A percentile compares a stretch with the other conserved stretches of the same genome.
phyloP scores from a whole-genome alignment of 2,329 filamentous ascomycete species.

The Ceratocystis lukuohia region DNA sequence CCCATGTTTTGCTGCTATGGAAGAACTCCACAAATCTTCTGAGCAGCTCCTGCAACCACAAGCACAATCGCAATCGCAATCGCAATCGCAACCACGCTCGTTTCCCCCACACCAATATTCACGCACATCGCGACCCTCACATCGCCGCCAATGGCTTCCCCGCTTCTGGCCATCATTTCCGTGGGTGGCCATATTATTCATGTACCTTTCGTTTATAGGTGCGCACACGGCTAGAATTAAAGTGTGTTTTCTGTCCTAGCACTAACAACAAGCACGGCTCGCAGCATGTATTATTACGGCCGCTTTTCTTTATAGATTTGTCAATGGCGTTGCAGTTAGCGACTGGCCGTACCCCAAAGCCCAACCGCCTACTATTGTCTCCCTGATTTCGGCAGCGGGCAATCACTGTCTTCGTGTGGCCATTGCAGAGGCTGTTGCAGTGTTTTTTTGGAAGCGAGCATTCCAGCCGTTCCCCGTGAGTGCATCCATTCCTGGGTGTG shows the following conservation, averaged over 20 bases:
- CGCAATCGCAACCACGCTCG: not conserved
- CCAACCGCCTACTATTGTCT: slow-evolving; percentile 17
- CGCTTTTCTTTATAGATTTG: slow-evolving; percentile 17
- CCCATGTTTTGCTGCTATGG: slow-evolving; percentile 27
- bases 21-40: slow-evolving; percentile 30
- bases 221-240: not conserved
- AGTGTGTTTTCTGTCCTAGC: not conserved
- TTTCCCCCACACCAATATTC: not conserved
- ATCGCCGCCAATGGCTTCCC: slow-evolving; percentile 16
- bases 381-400: slow-evolving; percentile 15
- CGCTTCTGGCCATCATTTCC: slow-evolving; percentile 18
- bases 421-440: slow-evolving; percentile 16
- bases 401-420: slow-evolving; percentile 16
- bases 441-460: slow-evolving; percentile 18
- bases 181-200: slow-evolving; percentile 17
- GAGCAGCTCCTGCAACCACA: not conserved
- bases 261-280: not conserved
- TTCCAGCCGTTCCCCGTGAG: slow-evolving; percentile 17
- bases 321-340: slow-evolving; percentile 14
- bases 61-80: not conserved
- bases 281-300: slow-evolving; percentile 14
- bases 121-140: slow-evolving; percentile 11
- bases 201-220: slow-evolving; percentile 17
- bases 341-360: slow-evolving; percentile 18
- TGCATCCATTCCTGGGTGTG: not conserved